Evolutionary conservation across 768 basidiomycete genomes (phyloP).

Genomic region (Sarcomyxa edulis): DNA sequence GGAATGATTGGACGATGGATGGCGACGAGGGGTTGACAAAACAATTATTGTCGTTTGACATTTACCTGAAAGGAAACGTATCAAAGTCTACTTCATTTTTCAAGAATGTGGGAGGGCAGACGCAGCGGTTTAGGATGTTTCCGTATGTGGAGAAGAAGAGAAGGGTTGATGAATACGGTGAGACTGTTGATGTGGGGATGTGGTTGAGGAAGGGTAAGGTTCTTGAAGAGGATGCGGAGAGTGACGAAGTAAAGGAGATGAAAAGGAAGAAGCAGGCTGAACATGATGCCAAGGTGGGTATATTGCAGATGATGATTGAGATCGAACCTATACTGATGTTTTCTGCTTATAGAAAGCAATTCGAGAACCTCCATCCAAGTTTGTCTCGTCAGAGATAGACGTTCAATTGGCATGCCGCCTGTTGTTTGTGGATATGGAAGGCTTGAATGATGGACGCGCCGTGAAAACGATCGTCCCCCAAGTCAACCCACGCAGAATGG

Average conservation of each 20-base stretch:
- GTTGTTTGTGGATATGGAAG: conserved; percentile 94
- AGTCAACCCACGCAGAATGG: conserved; percentile 95
- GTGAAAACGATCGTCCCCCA: conserved; percentile 96
- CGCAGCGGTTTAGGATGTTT: conserved; percentile 92
- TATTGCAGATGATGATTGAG: conserved; percentile 10
- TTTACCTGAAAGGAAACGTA: conserved; percentile 96
- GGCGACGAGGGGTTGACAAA: conserved; percentile 72
- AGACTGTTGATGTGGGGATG: conserved; percentile 91
- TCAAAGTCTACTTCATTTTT: conserved; percentile 84
- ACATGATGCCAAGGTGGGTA: conserved; percentile 71
- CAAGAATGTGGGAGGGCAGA: conserved; percentile 65
- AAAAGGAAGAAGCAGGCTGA: conserved; percentile 61
- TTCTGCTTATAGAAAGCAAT: conserved; percentile 49
- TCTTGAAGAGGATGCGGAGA: conserved; percentile 86
- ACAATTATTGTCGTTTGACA: conserved; percentile 85
- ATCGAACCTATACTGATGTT: conserved; percentile 4
- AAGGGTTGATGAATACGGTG: conserved; percentile 93
- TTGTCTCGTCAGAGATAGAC: conserved; percentile 66
- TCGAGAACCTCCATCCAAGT: conserved; percentile 90
- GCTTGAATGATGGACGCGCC: conserved; percentile 92
- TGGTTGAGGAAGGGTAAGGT: conserved; percentile 92
- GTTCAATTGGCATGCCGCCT: conserved; percentile 83
- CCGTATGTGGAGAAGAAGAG: conserved; percentile 92
- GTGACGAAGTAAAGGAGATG: conserved; percentile 74
- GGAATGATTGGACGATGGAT: conserved; percentile 65